phyloP scores from a whole-genome alignment of 2,329 filamentous ascomycete species.

The Karstenula rhodostoma region DNA sequence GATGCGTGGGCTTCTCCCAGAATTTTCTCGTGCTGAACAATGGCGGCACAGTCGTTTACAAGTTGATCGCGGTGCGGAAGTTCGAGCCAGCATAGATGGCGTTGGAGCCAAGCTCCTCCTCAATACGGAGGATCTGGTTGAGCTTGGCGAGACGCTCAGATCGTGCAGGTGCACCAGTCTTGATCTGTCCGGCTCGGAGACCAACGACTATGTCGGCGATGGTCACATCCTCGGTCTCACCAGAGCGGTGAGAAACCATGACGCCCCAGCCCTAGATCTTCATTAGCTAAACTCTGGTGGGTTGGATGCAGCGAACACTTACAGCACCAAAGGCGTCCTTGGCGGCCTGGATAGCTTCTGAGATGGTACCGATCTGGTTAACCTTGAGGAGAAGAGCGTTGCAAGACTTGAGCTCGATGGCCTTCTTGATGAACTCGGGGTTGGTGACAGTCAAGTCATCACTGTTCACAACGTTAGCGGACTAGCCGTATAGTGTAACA shows the following conservation, averaged over 20 bases:
- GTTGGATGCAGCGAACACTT: constrained; percentile 60
- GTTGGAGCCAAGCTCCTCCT: constrained; percentile 79
- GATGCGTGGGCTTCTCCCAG: background rate
- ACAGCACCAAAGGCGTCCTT: constrained; percentile 92
- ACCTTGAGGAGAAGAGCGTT: constrained; percentile 99
- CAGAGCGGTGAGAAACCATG: constrained; percentile 99
- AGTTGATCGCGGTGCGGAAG: constrained; percentile 89
- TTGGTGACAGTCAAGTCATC: constrained; percentile 99
- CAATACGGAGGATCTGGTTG: constrained; percentile 99
- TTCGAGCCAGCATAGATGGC: constrained; percentile 90
- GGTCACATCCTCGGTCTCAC: constrained; percentile 99
- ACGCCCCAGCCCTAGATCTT: constrained; percentile 78
- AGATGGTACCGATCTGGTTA: constrained; percentile 99
- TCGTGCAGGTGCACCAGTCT: constrained; percentile 71
- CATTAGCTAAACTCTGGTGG: constrained; percentile 61
- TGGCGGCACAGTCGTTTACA: constrained; percentile 51
- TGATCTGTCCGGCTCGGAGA: constrained; percentile 94
- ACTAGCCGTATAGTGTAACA: background rate
- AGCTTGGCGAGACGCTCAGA: constrained; percentile 99
- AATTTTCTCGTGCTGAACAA: background rate
- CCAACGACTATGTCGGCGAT: constrained; percentile 98
- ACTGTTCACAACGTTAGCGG: constrained; percentile 49
- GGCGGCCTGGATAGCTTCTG: constrained; percentile 98
- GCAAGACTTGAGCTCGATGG: constrained; percentile 98
- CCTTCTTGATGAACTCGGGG: constrained; percentile 99